These are phyloP conservation scores for Pyricularia sp. DNA, from an alignment of 2,329 filamentous ascomycete species.

Conservation along the genomic window DNA sequence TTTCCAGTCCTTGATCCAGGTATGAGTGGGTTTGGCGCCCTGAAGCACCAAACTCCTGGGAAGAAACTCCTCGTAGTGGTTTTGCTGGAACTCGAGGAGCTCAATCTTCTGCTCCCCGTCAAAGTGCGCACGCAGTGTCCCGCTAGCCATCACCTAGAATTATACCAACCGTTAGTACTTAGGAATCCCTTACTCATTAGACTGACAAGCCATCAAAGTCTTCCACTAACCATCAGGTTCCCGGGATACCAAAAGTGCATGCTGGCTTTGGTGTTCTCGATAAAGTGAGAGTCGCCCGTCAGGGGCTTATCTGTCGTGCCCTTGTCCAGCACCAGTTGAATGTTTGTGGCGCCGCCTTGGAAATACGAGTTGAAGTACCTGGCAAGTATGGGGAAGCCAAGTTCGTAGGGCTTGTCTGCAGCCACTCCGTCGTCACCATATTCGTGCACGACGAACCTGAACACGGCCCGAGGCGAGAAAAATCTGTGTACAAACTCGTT, in stretches of 20 bases:
- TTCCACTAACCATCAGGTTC: background rate
- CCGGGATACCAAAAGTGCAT: constrained; percentile 72
- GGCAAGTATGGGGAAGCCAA: constrained; percentile 69
- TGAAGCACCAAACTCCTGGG: constrained; percentile 57
- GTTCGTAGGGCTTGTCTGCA: constrained; percentile 72
- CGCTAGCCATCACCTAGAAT: constrained; percentile 62
- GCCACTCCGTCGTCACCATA: constrained; percentile 37
- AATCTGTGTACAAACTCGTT: constrained; percentile 68
- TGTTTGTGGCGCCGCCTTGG: constrained; percentile 72
- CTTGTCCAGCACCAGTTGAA: constrained; percentile 78
- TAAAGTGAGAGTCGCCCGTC: constrained; percentile 56
- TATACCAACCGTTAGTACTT: constrained; percentile 2
- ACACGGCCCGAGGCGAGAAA: constrained; percentile 68
- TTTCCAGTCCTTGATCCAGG: constrained; percentile 58
- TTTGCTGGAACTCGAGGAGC: constrained; percentile 71
- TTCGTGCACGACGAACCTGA: constrained; percentile 61
- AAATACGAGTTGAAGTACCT: constrained; percentile 89
- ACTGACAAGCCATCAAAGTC: background rate
- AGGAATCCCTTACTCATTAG: background rate
- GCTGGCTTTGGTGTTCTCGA: constrained; percentile 68
- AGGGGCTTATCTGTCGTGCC: constrained; percentile 44
- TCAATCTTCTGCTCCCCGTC: constrained; percentile 74
- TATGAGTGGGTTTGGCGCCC: constrained; percentile 50
- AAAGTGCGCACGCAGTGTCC: constrained; percentile 70
- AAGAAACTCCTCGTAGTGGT: constrained; percentile 73